These are phyloP conservation scores for Plasmodium gonderi DNA, from an alignment of 169 alveolate genomes.

Conservation along the genomic window DNA sequence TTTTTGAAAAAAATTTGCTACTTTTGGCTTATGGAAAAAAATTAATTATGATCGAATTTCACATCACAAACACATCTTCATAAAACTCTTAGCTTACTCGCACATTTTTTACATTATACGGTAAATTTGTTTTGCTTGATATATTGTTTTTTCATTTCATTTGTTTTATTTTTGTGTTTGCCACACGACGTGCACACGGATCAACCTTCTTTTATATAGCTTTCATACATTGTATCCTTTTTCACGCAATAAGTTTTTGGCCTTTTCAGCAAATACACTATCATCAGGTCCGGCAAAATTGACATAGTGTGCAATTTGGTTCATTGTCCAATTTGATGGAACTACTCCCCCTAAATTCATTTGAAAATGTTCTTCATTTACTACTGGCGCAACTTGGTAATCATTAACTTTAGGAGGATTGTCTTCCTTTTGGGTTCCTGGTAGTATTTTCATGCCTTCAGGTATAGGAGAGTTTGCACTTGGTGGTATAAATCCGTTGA, in stretches of 20 bases:
- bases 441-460: constrained; percentile 37
- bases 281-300: constrained; percentile 66
- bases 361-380: constrained; percentile 60
- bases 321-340: constrained; percentile 65
- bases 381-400: constrained; percentile 36
- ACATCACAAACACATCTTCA: neutral
- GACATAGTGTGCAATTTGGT: constrained; percentile 64
- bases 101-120: neutral
- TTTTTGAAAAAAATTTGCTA: constrained; percentile 14
- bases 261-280: constrained; percentile 60
- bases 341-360: constrained; percentile 68
- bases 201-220: neutral
- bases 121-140: neutral
- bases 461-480: constrained; percentile 41
- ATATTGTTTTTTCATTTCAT: constrained; percentile 1
- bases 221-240: constrained; percentile 25
- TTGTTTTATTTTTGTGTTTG: neutral
- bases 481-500: constrained; percentile 71
- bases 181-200: neutral
- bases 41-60: neutral
- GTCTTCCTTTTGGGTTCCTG: constrained; percentile 40
- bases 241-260: constrained; percentile 49
- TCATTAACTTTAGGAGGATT: constrained; percentile 27
- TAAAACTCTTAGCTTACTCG: neutral
- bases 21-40: constrained; percentile 1